Evolutionary conservation across 176 grass and related monocot species (phyloP).

Genomic region (Avena eriantha): DNA sequence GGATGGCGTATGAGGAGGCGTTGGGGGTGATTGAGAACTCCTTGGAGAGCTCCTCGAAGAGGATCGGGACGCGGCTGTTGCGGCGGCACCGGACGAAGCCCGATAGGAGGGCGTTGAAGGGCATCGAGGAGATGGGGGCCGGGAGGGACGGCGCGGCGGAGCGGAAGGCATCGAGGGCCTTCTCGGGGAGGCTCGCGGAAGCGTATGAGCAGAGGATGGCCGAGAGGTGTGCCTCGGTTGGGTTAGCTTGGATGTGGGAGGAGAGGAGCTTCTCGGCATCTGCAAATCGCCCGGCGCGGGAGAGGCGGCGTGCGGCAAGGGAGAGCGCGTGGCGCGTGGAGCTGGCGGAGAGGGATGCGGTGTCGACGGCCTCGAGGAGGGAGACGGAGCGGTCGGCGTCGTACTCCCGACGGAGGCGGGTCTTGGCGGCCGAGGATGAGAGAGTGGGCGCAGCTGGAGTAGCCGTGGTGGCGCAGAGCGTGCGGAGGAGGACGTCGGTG

Average conservation of each 20-base stretch:
- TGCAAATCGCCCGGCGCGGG: conserved; percentile 47
- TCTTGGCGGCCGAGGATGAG: conserved; percentile 23
- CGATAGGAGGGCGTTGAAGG: conserved; percentile 79
- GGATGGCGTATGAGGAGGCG: conserved; percentile 61
- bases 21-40: conserved; percentile 68
- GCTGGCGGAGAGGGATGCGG: conserved; percentile 41
- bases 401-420: conserved; percentile 60
- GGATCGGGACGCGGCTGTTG: conserved; percentile 45
- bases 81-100: conserved; percentile 58
- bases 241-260: conserved; percentile 45
- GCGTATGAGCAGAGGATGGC: conserved; percentile 70
- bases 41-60: conserved; percentile 65
- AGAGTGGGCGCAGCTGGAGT: background rate
- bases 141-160: conserved; percentile 38
- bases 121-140: conserved; percentile 43
- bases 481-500: conserved; percentile 34
- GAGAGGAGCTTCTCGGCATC: conserved; percentile 62
- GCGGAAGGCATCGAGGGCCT: conserved; percentile 61
- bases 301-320: conserved; percentile 62
- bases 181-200: conserved; percentile 56
- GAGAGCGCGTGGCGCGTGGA: conserved; percentile 64
- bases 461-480: conserved; percentile 33
- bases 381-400: conserved; percentile 59
- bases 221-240: conserved; percentile 62
- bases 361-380: conserved; percentile 62